These are phyloP conservation scores for Plasmodium relictum DNA, from an alignment of 169 alveolate genomes.

Conservation along the genomic window DNA sequence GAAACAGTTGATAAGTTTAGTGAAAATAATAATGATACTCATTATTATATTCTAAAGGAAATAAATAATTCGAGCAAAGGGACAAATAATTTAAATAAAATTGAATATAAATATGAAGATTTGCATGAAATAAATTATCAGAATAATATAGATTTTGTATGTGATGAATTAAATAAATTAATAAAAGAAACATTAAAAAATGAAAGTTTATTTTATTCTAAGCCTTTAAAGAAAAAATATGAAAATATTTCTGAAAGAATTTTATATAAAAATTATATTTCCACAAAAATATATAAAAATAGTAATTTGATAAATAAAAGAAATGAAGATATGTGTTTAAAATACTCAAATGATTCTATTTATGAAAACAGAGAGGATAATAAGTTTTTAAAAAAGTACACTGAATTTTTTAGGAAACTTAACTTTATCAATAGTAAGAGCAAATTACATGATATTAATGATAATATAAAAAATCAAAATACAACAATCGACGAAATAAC, in stretches of 20 bases:
- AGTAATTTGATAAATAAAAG: neutral
- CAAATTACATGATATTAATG: neutral
- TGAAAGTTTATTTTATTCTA: conserved; percentile 37
- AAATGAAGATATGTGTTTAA: no score
- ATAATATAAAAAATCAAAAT: neutral
- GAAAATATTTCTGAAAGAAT: conserved; percentile 38
- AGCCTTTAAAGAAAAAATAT: conserved; percentile 12
- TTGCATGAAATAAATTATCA: conserved; percentile 11
- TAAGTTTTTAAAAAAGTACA: neutral
- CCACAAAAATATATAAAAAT: conserved; percentile 49
- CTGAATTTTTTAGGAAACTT: no score
- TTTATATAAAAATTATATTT: conserved; percentile 51
- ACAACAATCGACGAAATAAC: neutral
- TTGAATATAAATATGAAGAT: neutral
- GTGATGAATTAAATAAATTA: conserved; percentile 45
- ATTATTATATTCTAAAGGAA: conserved; percentile 2
- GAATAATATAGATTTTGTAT: conserved; percentile 57
- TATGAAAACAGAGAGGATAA: neutral
- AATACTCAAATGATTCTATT: no score
- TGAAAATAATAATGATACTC: conserved; percentile 3
- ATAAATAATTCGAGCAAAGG: conserved; percentile 4
- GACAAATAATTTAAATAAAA: neutral
- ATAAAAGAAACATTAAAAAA: conserved; percentile 42
- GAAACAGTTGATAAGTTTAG: conserved; percentile 6
- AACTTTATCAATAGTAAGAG: neutral